phyloP scores from a whole-genome alignment of 305 asterid genomes.

The Solanum chacoense region DNA sequence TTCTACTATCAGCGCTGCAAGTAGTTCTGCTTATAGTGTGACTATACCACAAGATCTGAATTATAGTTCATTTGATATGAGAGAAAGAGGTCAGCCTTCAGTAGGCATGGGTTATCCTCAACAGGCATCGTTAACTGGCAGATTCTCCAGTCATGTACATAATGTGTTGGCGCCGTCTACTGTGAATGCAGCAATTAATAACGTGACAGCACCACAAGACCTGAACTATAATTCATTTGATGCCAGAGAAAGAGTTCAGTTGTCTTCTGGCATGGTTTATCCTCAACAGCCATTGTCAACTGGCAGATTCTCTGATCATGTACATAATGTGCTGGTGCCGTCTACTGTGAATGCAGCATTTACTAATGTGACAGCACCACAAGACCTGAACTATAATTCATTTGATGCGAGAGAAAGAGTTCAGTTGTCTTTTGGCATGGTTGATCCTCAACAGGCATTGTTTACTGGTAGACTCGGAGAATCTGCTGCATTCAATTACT shows the following conservation, averaged over 20 bases:
- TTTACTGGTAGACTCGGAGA: conserved; percentile 83
- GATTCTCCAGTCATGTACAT: conserved; percentile 13
- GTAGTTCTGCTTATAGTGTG: conserved; percentile 19
- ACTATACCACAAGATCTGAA: conserved; percentile 12
- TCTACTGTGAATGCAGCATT: background rate
- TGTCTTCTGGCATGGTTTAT: conserved; percentile 1
- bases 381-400: conserved; percentile 8
- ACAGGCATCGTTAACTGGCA: conserved; percentile 66
- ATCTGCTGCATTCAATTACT: conserved; percentile 58
- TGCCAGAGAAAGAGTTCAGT: conserved; percentile 22
- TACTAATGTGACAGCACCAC: conserved; percentile 16
- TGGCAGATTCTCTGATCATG: conserved; percentile 33
- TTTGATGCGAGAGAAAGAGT: conserved; percentile 23
- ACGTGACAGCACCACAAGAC: conserved; percentile 13
- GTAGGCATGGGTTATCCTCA: conserved; percentile 14
- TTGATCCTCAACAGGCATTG: conserved; percentile 40
- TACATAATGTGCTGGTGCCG: background rate
- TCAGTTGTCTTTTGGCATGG: conserved; percentile 11
- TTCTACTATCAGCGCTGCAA: conserved; percentile 11
- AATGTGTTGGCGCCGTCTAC: background rate
- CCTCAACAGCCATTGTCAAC: conserved; percentile 55
- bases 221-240: conserved; percentile 11
- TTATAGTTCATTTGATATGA: conserved; percentile 14
- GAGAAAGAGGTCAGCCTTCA: conserved; percentile 22
- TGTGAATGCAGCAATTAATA: conserved; percentile 3